Evolutionary conservation across 306 rosid genomes (phyloP).

Genomic region (Abrus precatorius): DNA sequence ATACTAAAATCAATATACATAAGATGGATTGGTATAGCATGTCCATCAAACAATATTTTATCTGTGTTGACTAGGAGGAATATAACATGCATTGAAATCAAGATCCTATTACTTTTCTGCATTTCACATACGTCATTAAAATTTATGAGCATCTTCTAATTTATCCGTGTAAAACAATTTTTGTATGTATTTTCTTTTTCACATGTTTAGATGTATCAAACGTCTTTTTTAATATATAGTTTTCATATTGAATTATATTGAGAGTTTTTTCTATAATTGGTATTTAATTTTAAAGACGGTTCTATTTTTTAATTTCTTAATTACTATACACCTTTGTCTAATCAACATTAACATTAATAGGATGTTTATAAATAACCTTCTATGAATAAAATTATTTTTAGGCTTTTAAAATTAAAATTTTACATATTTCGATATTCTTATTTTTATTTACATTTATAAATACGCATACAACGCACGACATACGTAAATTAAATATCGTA

Average conservation of each 20-base stretch:
- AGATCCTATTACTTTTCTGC: conserved; percentile 10
- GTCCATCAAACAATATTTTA: conserved; percentile 41
- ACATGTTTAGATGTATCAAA: no score
- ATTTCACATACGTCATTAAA: conserved; percentile 1
- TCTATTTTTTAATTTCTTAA: background rate
- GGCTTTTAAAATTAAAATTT: no score
- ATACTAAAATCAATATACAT: conserved; percentile 20
- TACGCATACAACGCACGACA: background rate
- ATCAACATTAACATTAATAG: no score
- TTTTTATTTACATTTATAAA: background rate
- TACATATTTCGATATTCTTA: no score
- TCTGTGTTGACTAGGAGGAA: conserved; percentile 40
- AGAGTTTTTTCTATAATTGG: background rate
- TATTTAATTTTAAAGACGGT: background rate
- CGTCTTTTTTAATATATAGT: no score
- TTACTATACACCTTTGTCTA: background rate
- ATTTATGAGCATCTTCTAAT: background rate
- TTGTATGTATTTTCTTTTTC: background rate
- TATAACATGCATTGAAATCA: conserved; percentile 43
- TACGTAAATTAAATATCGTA: background rate
- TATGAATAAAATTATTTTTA: no score
- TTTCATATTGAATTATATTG: no score
- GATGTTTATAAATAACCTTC: no score
- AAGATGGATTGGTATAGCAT: conserved; percentile 36
- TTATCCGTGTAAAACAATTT: background rate